Base-by-base conservation (phyloP, 2,329 filamentous ascomycete genomes). In the Mycogone perniciosa region DNA sequence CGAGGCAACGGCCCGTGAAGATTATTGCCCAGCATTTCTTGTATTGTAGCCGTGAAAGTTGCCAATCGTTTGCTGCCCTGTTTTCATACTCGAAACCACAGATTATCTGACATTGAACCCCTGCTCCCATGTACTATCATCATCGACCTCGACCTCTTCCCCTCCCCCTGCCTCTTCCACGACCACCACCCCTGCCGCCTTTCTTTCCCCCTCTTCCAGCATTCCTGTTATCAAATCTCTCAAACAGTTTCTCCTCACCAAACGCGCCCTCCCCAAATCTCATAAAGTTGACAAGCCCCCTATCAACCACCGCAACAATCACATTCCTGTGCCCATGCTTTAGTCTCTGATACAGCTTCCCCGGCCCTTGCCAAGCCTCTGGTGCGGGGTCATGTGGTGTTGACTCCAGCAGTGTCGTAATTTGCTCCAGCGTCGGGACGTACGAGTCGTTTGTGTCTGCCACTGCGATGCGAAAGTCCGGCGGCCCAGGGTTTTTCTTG, bases 241-340 rank as follows among this genome's bases (percentile, higher is more conserved):
- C 81, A 60, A 82, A 89, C 35, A 96, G 62, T 65, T 71, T 81
- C 67, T 95, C 89, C 55, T 82, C 79, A 0, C 77, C 85, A 68
- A 96, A 96, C 1, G 84, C 85, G 8, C 83, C 84, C 71, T 97
- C 90, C 1, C 80, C 82, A 52, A 96, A 77, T 27, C 88, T 76
- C 61, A 96, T 75, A 64, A 92, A 97, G 66, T 92, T 97, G 42
- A 91, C 86, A 26, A 97, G 77, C 0, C 93, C 93, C 56, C 89
- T 81, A 65, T 97, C 93, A 33, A 96, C 90, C 2, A 97, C 80
- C 0, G 91, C 93, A 27, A 99, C 66, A 33, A 96, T 75, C 31
- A 93, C 87, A 67, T 89, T 93, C 57, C 89, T 80, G 65, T 86
- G 84, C 2, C 90, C 93, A 61, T 95, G 84, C 68, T 90, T 92